phyloP scores from a whole-genome alignment of 2,329 filamentous ascomycete species.

The Microsporum ferrugineum region DNA sequence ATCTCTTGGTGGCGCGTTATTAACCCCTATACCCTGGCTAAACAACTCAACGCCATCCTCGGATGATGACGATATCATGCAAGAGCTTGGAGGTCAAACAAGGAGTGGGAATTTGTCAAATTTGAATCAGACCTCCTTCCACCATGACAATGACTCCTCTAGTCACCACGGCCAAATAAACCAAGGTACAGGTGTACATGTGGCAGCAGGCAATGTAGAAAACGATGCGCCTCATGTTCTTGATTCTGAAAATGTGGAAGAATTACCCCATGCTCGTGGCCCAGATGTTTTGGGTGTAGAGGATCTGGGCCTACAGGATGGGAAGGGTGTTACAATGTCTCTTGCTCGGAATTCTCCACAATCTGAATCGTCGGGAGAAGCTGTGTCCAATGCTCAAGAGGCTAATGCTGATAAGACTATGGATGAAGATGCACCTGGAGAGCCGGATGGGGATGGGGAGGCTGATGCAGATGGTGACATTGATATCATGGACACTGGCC shows the following conservation, averaged over 20 bases:
- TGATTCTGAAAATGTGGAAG: conserved; percentile 42
- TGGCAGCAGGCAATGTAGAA: conserved; percentile 12
- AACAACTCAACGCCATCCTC: conserved; percentile 22
- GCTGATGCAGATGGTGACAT: conserved; percentile 28
- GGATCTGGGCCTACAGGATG: conserved; percentile 67
- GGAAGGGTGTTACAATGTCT: conserved; percentile 35
- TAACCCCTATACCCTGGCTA: conserved; percentile 93
- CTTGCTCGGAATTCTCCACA: conserved; percentile 17
- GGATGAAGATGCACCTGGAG: conserved; percentile 13
- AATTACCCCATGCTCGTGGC: conserved; percentile 65
- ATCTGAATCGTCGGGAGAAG: conserved; percentile 12
- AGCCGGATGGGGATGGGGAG: conserved; percentile 10
- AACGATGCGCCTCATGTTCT: conserved; percentile 10
- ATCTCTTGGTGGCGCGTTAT: conserved; percentile 72
- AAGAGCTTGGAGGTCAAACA: not conserved
- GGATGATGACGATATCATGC: conserved; percentile 16
- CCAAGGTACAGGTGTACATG: not conserved
- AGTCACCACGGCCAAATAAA: not conserved
- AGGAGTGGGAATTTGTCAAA: not conserved
- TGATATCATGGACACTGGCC: conserved; percentile 24
- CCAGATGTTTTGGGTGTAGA: conserved; percentile 75
- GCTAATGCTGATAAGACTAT: conserved; percentile 7
- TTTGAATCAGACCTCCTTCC: not conserved
- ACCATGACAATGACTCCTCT: not conserved
- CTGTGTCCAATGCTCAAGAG: conserved; percentile 8